Evolutionary conservation across 495 filamentous ascomycete genomes (phyloP).

Genomic region (Neurospora sp.): DNA sequence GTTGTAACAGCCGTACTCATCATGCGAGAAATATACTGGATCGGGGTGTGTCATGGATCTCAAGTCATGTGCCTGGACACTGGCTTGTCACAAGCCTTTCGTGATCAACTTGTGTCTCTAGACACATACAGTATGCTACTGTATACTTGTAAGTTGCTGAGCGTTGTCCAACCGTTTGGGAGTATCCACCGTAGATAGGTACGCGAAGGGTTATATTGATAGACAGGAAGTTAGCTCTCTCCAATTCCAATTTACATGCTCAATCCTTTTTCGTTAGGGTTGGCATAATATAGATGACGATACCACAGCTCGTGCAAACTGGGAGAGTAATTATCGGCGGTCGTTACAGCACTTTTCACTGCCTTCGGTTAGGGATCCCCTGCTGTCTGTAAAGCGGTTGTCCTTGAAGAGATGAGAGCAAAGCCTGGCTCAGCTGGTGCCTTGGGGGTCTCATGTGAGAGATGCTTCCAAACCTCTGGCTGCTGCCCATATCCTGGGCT

Average conservation of each 20-base stretch:
- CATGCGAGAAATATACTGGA: background rate
- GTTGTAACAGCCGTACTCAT: background rate
- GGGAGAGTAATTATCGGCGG: background rate
- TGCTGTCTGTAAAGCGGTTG: background rate
- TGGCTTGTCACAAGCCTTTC: background rate
- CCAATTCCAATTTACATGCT: background rate
- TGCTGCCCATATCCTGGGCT: background rate
- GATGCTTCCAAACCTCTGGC: background rate
- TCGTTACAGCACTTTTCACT: background rate
- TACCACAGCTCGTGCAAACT: background rate
- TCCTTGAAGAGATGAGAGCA: background rate
- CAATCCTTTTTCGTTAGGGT: background rate
- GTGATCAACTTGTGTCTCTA: background rate
- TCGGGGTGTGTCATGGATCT: background rate
- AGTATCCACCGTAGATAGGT: background rate
- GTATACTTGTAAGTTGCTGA: background rate
- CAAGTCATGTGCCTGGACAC: background rate
- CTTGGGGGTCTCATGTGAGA: background rate
- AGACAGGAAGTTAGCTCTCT: background rate
- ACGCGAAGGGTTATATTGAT: background rate
- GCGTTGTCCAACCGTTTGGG: background rate
- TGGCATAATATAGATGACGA: background rate
- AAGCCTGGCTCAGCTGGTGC: background rate
- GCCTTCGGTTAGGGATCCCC: background rate
- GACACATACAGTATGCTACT: background rate